Evolutionary conservation across 2,329 filamentous ascomycete species (phyloP), one percentile per base, ranked within the genome.

Genomic region (Dendryphion nanum): DNA sequence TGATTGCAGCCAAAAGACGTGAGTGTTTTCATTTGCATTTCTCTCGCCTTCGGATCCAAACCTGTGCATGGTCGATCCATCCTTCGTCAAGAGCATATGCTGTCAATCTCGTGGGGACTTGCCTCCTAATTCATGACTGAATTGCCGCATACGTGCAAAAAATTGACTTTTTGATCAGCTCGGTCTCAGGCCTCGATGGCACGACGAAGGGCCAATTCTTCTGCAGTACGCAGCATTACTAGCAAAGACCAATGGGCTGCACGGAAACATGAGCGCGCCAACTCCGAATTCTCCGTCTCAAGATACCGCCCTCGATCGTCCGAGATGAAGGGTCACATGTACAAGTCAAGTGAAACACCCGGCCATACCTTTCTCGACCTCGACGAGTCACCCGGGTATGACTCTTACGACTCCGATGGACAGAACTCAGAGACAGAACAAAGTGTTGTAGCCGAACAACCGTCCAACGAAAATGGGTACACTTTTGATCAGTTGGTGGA

Each of bases 1-100:
- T 90, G 24, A 78, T 93, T 48, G 69, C 77, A 33, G 76, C 76
- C 53, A 78, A 79, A 66, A 77, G 78, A 72, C 84, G 88, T 91
- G 69, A 74, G 80, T 74, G 23, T 35, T 37, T n/a, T n/a, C n/a
- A n/a, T n/a, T n/a, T n/a, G n/a, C n/a, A n/a, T n/a, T n/a, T n/a
- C n/a, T n/a, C n/a, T n/a, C n/a, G n/a, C n/a, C n/a, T n/a, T n/a
- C n/a, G n/a, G n/a, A n/a, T n/a, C n/a, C n/a, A n/a, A n/a, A n/a
- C n/a, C n/a, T n/a, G n/a, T n/a, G 23, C 23, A 26, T 26, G 8
- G 7, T 26, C n/a, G 23, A 26, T 26, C 7, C 23, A n/a, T n/a
- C n/a, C n/a, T n/a, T n/a, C n/a, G n/a, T 26, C 23, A 26, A 26
- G 8, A 31, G 8, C 18, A 29, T 7, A 5, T n/a, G 4, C 21